Evolutionary conservation across 2,329 filamentous ascomycete genomes (phyloP).

Genomic region (Periconia sp.): DNA sequence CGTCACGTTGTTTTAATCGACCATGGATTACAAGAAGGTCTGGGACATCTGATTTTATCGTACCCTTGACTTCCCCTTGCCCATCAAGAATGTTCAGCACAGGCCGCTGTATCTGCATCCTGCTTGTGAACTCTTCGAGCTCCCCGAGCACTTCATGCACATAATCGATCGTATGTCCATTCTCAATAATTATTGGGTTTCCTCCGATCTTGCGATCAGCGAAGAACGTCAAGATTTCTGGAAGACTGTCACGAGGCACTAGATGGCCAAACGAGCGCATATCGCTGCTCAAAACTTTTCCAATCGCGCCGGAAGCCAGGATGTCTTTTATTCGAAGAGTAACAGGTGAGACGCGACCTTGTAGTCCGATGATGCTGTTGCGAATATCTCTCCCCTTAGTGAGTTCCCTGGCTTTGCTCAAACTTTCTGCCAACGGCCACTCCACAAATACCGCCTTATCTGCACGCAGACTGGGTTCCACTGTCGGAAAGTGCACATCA

Average conservation of each 20-base stretch:
- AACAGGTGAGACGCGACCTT: constrained; percentile 48
- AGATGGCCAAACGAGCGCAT: constrained; percentile 15
- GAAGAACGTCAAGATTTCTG: constrained; percentile 21
- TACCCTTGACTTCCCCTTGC: constrained; percentile 6
- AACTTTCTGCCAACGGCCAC: constrained; percentile 51
- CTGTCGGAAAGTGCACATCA: constrained; percentile 57
- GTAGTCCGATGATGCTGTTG: constrained; percentile 50
- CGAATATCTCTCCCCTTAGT: constrained; percentile 22
- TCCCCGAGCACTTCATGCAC: constrained; percentile 26
- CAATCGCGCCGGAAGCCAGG: constrained; percentile 48
- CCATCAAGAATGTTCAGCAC: constrained; percentile 10
- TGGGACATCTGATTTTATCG: constrained; percentile 49
- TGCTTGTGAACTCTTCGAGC: constrained; percentile 12
- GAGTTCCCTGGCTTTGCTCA: constrained; percentile 48
- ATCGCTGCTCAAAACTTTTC: constrained; percentile 44
- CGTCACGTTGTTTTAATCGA: constrained; percentile 5
- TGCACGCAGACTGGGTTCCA: constrained; percentile 55
- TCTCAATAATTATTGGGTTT: constrained; percentile 23
- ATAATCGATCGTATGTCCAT: constrained; percentile 27
- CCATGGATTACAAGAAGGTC: constrained; percentile 54
- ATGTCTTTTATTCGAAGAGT: constrained; percentile 48
- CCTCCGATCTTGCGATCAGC: constrained; percentile 21
- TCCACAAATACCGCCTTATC: constrained; percentile 64
- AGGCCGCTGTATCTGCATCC: constrained; percentile 25
- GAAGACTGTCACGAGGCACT: constrained; percentile 15